These are phyloP conservation scores for Beta macrorhiza DNA, from an alignment of 179 eudicot genomes.

Conservation along the genomic window DNA sequence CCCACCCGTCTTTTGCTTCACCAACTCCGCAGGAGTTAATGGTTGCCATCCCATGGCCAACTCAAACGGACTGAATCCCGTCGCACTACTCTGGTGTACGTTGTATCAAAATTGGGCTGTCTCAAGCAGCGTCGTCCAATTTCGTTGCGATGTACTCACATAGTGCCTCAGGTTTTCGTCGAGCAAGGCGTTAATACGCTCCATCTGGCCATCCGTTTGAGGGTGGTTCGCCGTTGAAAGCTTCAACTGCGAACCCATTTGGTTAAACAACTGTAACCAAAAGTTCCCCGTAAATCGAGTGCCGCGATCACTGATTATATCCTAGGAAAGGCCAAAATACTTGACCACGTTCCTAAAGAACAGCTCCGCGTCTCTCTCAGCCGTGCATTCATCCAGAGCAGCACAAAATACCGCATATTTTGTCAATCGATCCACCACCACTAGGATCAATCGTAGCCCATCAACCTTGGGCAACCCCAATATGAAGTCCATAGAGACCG, in stretches of 20 bases:
- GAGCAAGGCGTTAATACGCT: neutral
- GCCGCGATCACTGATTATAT: slow-evolving; percentile 3
- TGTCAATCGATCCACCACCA: no score
- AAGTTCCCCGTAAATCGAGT: neutral
- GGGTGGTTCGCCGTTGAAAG: neutral
- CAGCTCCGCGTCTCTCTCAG: no score
- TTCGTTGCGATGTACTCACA: neutral
- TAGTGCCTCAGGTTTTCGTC: neutral
- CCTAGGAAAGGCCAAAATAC: no score
- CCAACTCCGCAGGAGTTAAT: neutral
- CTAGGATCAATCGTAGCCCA: no score
- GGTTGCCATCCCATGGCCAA: neutral
- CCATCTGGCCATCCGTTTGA: neutral
- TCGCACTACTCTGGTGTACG: neutral
- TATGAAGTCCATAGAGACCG: no score
- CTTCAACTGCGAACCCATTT: neutral
- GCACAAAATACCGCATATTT: no score
- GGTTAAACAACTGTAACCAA: neutral
- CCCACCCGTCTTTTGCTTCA: neutral
- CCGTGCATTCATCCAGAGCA: no score
- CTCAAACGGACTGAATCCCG: neutral
- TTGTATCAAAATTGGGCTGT: neutral
- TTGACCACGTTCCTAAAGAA: no score
- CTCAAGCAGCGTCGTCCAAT: neutral
- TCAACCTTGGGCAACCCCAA: no score